A percentile compares a stretch with the other conserved stretches of the same genome.
phyloP scores from a whole-genome alignment of 768 basidiomycete genomes.

The Auriscalpium vulgare region DNA sequence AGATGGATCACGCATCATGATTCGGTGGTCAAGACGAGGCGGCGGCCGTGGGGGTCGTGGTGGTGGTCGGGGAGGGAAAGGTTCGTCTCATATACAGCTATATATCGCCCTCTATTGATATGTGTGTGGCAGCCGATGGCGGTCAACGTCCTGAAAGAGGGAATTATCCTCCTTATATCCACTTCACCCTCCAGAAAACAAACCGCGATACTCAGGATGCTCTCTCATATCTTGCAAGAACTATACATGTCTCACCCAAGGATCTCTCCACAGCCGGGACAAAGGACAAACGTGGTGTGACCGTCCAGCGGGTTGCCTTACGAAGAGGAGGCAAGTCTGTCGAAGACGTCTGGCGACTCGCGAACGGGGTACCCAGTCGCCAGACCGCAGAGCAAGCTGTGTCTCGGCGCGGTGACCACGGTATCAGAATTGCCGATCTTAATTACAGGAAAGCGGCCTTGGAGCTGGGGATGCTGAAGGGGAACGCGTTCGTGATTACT shows the following conservation, averaged over 20 bases:
- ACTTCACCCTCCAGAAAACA: slow-evolving; percentile 94
- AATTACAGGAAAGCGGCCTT: slow-evolving; percentile 75
- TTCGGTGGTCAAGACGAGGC: slow-evolving; percentile 65
- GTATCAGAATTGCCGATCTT: slow-evolving; percentile 81
- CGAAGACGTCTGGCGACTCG: slow-evolving; percentile 78
- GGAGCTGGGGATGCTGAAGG: slow-evolving; percentile 94
- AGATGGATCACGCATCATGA: slow-evolving; percentile 67
- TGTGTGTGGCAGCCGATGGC: slow-evolving; percentile 15
- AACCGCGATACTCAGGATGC: slow-evolving; percentile 98
- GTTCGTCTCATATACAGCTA: not conserved
- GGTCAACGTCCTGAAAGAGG: slow-evolving; percentile 47
- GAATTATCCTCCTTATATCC: slow-evolving; percentile 80
- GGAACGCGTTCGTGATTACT: slow-evolving; percentile 93
- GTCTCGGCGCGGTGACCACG: slow-evolving; percentile 77
- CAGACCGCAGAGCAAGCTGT: slow-evolving; percentile 50
- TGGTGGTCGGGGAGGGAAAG: slow-evolving; percentile 23
- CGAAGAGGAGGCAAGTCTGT: slow-evolving; percentile 69
- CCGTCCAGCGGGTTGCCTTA: slow-evolving; percentile 84
- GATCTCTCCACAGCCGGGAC: slow-evolving; percentile 91
- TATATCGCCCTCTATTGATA: not conserved
- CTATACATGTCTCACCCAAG: slow-evolving; percentile 67
- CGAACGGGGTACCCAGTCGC: slow-evolving; percentile 57
- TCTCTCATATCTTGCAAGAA: slow-evolving; percentile 68
- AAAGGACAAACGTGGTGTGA: slow-evolving; percentile 97
- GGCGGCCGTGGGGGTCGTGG: slow-evolving; percentile 43